These are phyloP conservation scores for Nicotiana otophora DNA, from an alignment of 257 asterid genomes.

Conservation along the genomic window DNA sequence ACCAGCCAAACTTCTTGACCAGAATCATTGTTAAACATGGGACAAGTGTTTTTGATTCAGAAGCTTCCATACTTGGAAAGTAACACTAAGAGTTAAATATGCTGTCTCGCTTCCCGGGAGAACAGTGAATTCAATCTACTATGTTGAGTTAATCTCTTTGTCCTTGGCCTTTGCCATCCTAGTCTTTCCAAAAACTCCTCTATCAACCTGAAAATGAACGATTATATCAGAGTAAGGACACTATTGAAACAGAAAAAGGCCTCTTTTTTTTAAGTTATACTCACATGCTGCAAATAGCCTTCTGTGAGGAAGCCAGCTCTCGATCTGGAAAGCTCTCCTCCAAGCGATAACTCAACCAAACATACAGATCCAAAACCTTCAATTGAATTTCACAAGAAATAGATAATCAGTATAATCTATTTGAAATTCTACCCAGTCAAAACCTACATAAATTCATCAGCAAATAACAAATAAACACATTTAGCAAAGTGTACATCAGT, in stretches of 20 bases:
- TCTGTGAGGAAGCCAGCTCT: constrained; percentile 84
- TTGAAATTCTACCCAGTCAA: neutral
- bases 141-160: constrained; percentile 22
- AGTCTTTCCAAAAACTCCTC: constrained; percentile 71
- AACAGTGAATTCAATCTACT: constrained; percentile 15
- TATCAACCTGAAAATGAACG: constrained; percentile 50
- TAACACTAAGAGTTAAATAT: neutral
- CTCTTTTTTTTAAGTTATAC: constrained; percentile 6
- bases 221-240: neutral
- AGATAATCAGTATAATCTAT: neutral
- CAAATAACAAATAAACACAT: neutral
- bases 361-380: constrained; percentile 87
- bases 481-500: neutral
- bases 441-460: neutral
- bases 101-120: neutral
- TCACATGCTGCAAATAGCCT: constrained; percentile 84
- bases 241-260: neutral
- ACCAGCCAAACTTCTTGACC: constrained; percentile 7
- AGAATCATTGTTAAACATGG: neutral
- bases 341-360: constrained; percentile 86
- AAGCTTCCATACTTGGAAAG: neutral
- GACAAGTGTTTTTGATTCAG: neutral
- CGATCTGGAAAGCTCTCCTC: constrained; percentile 89
- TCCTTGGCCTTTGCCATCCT: constrained; percentile 44
- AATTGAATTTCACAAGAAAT: constrained; percentile 3